These are phyloP conservation scores for Fusarium irregulare DNA, from an alignment of 2,329 filamentous ascomycete genomes.

Conservation along the genomic window DNA sequence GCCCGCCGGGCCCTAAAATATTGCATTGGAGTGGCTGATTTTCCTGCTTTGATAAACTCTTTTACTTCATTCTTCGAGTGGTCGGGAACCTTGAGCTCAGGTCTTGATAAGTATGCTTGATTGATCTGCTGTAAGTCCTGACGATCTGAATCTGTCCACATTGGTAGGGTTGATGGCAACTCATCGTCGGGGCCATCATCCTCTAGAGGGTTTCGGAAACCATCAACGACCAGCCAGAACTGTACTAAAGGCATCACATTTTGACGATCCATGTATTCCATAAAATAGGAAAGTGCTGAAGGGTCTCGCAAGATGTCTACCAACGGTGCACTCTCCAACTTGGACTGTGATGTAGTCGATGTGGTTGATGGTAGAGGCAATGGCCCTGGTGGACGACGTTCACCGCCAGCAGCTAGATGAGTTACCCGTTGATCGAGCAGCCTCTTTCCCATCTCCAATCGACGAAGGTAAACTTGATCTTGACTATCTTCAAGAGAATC, in stretches of 20 bases:
- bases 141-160: constrained; percentile 86
- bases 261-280: constrained; percentile 99
- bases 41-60: constrained; percentile 82
- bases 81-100: constrained; percentile 82
- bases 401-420: constrained; percentile 77
- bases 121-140: constrained; percentile 91
- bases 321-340: constrained; percentile 79
- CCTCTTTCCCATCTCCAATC: constrained; percentile 90
- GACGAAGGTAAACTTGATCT: constrained; percentile 86
- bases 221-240: constrained; percentile 98
- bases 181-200: constrained; percentile 75
- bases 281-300: constrained; percentile 95
- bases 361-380: constrained; percentile 41
- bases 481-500: constrained; percentile 82
- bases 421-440: constrained; percentile 90
- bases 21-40: constrained; percentile 79
- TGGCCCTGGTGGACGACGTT: constrained; percentile 52
- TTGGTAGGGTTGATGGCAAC: constrained; percentile 68
- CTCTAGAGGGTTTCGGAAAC: constrained; percentile 92
- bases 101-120: constrained; percentile 84
- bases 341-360: constrained; percentile 60
- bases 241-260: constrained; percentile 89
- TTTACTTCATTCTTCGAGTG: constrained; percentile 76
- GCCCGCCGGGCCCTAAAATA: constrained; percentile 86
- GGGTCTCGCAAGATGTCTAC: constrained; percentile 90